phyloP scores from a whole-genome alignment of 495 filamentous ascomycete species.

The Amniculicola lignicola region DNA sequence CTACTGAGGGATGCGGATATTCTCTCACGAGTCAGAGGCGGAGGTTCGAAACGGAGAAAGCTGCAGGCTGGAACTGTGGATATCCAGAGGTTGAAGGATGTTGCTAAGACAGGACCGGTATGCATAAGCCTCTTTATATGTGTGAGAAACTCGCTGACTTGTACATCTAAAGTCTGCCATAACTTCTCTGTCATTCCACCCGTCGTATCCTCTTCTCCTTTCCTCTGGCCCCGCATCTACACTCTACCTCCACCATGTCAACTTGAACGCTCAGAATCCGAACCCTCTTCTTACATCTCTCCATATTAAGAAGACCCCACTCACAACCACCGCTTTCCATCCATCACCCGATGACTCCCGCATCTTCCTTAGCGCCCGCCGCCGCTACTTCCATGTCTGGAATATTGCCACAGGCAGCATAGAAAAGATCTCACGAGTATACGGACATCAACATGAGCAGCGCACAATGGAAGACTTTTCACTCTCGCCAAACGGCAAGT shows the following conservation, averaged over 20 bases:
- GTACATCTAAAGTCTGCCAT: slow-evolving; percentile 61
- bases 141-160: no score
- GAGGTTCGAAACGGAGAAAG: slow-evolving; percentile 51
- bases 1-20: slow-evolving; percentile 68
- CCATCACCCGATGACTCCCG: slow-evolving; percentile 53
- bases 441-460: slow-evolving; percentile 80
- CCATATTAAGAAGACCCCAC: slow-evolving; percentile 75
- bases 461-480: slow-evolving; percentile 87
- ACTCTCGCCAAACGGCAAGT: slow-evolving; percentile 77
- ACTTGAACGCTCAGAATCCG: slow-evolving; percentile 54
- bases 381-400: slow-evolving; percentile 94
- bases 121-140: no score
- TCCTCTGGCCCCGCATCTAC: slow-evolving; percentile 81
- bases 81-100: slow-evolving; percentile 70
- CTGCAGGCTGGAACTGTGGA: slow-evolving; percentile 83
- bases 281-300: slow-evolving; percentile 88
- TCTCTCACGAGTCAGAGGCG: slow-evolving; percentile 38
- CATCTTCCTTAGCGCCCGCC: slow-evolving; percentile 79
- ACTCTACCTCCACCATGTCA: slow-evolving; percentile 81
- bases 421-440: slow-evolving; percentile 72
- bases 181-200: slow-evolving; percentile 84
- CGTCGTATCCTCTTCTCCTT: slow-evolving; percentile 78
- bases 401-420: slow-evolving; percentile 75
- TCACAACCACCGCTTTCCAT: slow-evolving; percentile 76
- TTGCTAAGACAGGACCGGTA: slow-evolving; percentile 58